Percentiles rank a stretch among this genome's conserved stretches.
phyloP scores from a whole-genome alignment of 164 flowering plant species.

The Akebia trifoliata region DNA sequence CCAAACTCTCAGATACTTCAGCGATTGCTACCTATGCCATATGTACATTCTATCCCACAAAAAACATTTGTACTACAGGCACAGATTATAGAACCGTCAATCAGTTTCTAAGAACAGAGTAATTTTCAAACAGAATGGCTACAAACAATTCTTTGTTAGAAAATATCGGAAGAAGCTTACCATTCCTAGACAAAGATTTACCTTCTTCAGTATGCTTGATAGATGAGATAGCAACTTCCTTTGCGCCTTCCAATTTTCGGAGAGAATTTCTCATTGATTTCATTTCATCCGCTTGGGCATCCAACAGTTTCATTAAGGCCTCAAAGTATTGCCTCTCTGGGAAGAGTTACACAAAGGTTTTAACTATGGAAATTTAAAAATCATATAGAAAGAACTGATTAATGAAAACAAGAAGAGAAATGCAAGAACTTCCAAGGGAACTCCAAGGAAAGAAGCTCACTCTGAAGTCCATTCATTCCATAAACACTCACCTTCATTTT shows the following conservation, averaged over 20 bases:
- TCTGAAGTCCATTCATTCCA: background rate
- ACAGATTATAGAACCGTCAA: no score
- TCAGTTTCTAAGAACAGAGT: no score
- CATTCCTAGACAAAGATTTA: conserved; percentile 15
- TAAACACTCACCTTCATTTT: conserved; percentile 60
- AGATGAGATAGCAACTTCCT: conserved; percentile 9
- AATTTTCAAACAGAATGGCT: background rate
- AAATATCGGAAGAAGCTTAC: conserved; percentile 8
- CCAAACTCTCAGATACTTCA: no score
- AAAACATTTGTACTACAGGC: no score
- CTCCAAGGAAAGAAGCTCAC: background rate
- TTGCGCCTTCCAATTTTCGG: conserved; percentile 57
- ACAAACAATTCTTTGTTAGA: background rate
- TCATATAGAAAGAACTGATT: background rate
- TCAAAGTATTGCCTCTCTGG: conserved; percentile 65
- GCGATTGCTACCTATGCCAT: no score
- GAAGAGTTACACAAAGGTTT: conserved; percentile 10
- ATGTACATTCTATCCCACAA: no score
- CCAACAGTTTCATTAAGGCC: conserved; percentile 48
- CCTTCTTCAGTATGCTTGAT: conserved; percentile 19
- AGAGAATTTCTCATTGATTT: conserved; percentile 67
- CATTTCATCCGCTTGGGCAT: conserved; percentile 74
- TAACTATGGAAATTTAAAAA: background rate
- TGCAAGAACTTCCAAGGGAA: background rate
- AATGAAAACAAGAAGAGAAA: background rate